These are phyloP conservation scores for Septoria linicola DNA, from an alignment of 2,329 filamentous ascomycete species.

Conservation along the genomic window DNA sequence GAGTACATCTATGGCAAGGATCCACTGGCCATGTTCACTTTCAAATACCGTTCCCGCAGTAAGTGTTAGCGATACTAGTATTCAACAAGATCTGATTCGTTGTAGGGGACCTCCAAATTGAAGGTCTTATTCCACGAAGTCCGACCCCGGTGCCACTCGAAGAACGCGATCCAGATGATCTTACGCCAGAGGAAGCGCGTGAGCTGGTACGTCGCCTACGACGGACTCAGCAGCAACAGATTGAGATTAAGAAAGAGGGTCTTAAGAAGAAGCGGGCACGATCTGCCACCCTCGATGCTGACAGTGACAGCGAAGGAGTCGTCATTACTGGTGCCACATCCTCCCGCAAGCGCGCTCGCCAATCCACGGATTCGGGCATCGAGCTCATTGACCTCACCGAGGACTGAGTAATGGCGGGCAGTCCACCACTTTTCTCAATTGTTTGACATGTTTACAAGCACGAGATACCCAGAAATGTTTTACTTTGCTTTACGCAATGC, in stretches of 20 bases:
- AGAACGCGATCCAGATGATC: slow-evolving; percentile 29
- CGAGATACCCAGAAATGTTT: slow-evolving; percentile 1
- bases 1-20: slow-evolving; percentile 23
- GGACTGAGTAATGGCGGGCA: slow-evolving; percentile 17
- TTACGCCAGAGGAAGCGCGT: slow-evolving; percentile 29
- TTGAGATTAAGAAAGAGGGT: slow-evolving; percentile 20
- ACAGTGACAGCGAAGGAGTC: slow-evolving; percentile 23
- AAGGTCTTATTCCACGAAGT: slow-evolving; percentile 30
- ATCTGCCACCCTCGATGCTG: slow-evolving; percentile 18
- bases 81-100: slow-evolving; percentile 1
- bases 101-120: slow-evolving; percentile 33
- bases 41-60: slow-evolving; percentile 35
- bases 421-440: not conserved
- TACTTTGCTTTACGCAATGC: not conserved
- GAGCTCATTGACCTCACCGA: slow-evolving; percentile 31
- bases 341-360: slow-evolving; percentile 16
- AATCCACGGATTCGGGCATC: slow-evolving; percentile 25
- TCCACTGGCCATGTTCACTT: slow-evolving; percentile 26
- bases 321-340: slow-evolving; percentile 12
- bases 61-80: slow-evolving; percentile 2
- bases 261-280: slow-evolving; percentile 29
- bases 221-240: slow-evolving; percentile 8
- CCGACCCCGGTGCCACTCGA: slow-evolving; percentile 31
- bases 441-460: slow-evolving; percentile 1
- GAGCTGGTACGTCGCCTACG: slow-evolving; percentile 24